Base-by-base conservation (phyloP, 139 green algal species). In the Nannochloris sp. region DNA sequence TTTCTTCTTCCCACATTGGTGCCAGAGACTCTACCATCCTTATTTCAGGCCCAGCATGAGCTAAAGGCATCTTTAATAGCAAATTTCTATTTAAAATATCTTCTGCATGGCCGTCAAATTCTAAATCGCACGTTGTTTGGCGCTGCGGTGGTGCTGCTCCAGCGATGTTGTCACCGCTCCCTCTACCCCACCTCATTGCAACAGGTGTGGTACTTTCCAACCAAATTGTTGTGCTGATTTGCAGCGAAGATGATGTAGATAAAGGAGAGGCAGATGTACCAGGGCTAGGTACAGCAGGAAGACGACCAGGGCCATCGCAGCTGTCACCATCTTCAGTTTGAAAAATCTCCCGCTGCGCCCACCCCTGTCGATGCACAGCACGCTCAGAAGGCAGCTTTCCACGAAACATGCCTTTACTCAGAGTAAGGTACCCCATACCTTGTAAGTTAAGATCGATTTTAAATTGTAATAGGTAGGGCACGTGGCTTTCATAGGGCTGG, bases 391-490 rank as follows among this genome's bases (percentile, higher is more conserved):
- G 69, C 32, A 65, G 53, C 15, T 54, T 62, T 33, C 14, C 23
- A 10, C 73, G 68, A 66, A 79, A 79, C 3, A 25, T 23, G 13
- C 82, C 83, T 27, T 61, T 55, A 8, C 36, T 24, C 6, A 96
- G 71, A 9, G 69, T 64, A 6, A 96, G 15, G 47, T 75, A 77
- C 15, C 77, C 84, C 91, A 97, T 97, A 39, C 91, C 91, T 13
- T 81, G 71, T 60, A 97, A 75, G 69, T 97, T 97, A 75, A 89
- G 87, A 71, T 97, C 91, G 12, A 96, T 83, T 83, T 96, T 97
- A 63, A 97, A 65, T 68, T 98, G 92, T 60, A 98, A 83, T 56
- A 97, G 68, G 73, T 86, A 98, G 25, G 92, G 92, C 12, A 98
- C 69, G 77, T 98, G 92, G 1, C 84, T 72, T 68, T 98, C 92